phyloP scores from a whole-genome alignment of 306 rosid species.

The Arachis hypogaea region DNA sequence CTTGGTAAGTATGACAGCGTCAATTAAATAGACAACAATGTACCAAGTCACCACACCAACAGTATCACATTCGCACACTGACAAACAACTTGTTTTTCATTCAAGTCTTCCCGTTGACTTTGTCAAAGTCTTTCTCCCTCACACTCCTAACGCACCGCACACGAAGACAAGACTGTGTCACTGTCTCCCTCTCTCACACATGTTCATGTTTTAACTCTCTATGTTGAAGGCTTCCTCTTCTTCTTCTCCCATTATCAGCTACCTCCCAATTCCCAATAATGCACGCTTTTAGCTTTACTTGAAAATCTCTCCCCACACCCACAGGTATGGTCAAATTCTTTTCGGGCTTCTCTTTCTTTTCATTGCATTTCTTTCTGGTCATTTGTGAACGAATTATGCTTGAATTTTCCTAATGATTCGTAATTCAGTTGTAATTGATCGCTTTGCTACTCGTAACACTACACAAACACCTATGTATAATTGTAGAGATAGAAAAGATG shows the following conservation, averaged over 20 bases:
- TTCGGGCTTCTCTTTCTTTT: not conserved
- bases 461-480: not conserved
- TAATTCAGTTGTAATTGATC: not conserved
- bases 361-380: not conserved
- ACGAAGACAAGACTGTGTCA: not conserved
- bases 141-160: not conserved
- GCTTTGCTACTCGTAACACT: not conserved
- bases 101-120: slow-evolving; percentile 19
- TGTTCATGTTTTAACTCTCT: not conserved
- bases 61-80: no score
- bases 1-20: no score
- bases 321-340: no score
- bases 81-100: no score
- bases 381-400: slow-evolving; percentile 2
- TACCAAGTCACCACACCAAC: no score
- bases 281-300: not conserved
- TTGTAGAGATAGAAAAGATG: not conserved
- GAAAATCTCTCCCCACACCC: no score
- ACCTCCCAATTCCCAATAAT: not conserved
- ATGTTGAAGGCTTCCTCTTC: not conserved
- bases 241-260: not conserved
- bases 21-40: no score
- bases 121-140: slow-evolving; percentile 8
- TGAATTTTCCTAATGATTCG: not conserved
- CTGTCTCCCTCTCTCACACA: not conserved